A percentile compares a stretch with the other conserved stretches of the same genome.
Evolutionary conservation across 2,329 filamentous ascomycete species (phyloP).

Genomic region (Neonectria punicea): DNA sequence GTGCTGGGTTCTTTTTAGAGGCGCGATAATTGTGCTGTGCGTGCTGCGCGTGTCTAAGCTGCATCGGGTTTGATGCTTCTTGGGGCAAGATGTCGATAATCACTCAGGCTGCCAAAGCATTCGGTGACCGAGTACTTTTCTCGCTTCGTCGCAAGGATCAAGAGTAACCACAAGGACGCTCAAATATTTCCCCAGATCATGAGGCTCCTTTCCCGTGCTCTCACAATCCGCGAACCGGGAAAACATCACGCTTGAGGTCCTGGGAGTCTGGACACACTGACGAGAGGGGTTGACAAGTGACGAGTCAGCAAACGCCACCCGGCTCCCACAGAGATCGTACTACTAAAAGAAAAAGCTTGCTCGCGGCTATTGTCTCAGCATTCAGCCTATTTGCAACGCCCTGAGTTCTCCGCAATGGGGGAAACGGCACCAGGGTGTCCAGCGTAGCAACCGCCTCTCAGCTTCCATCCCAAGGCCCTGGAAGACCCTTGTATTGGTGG

Average conservation of each 20-base stretch:
- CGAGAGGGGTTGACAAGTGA: not conserved
- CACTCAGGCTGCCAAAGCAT: not conserved
- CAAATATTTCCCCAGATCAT: not conserved
- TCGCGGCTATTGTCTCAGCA: conserved; percentile 6
- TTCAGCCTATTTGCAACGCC: conserved; percentile 15
- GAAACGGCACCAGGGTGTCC: not conserved
- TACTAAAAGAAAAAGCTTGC: too few species aligned
- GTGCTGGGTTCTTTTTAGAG: not conserved
- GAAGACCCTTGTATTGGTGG: not conserved
- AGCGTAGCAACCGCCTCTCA: not conserved
- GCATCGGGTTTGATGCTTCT: not conserved
- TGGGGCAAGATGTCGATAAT: not conserved
- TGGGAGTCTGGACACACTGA: not conserved
- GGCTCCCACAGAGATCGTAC: not conserved
- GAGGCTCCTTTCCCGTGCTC: not conserved
- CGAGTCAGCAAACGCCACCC: not conserved
- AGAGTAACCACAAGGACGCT: not conserved
- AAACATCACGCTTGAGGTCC: not conserved
- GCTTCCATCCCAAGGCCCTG: conserved; percentile 1
- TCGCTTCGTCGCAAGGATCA: not conserved
- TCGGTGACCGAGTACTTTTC: not conserved
- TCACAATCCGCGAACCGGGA: not conserved
- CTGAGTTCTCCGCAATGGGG: not conserved
- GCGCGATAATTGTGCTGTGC: not conserved
- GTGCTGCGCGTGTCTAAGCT: not conserved